These are phyloP conservation scores for Clonostachys byssicola DNA, from an alignment of 2,329 filamentous ascomycete genomes.

Conservation along the genomic window DNA sequence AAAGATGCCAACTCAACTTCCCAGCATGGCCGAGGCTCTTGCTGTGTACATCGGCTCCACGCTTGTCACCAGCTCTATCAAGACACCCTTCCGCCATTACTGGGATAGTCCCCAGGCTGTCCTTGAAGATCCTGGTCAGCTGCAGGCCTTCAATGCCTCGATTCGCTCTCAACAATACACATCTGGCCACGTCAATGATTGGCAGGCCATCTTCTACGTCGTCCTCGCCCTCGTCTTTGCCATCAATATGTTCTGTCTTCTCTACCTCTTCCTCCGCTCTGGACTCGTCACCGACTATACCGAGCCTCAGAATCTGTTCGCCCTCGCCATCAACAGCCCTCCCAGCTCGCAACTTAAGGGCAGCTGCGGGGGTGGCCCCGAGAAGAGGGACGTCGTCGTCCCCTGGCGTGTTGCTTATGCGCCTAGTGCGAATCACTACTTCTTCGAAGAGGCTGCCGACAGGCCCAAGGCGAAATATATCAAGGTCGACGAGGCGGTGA, in stretches of 20 bases:
- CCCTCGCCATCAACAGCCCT: conserved; percentile 61
- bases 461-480: conserved; percentile 18
- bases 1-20: conserved; percentile 43
- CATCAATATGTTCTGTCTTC: conserved; percentile 62
- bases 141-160: conserved; percentile 59
- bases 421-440: conserved; percentile 32
- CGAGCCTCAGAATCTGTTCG: conserved; percentile 72
- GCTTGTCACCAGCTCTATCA: conserved; percentile 53
- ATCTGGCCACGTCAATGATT: conserved; percentile 54
- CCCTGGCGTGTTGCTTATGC: conserved; percentile 36
- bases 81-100: conserved; percentile 55
- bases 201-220: conserved; percentile 64
- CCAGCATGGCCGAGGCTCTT: conserved; percentile 69
- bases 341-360: conserved; percentile 28
- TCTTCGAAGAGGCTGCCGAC: conserved; percentile 30
- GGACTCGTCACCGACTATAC: conserved; percentile 74
- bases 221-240: conserved; percentile 62
- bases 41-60: conserved; percentile 67
- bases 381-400: conserved; percentile 26
- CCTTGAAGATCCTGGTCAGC: conserved; percentile 35
- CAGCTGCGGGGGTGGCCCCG: conserved; percentile 29
- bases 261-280: conserved; percentile 50
- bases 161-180: conserved; percentile 66
- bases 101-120: conserved; percentile 30
- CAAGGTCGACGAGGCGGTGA: too few species aligned